These are phyloP conservation scores for Desmodesmus armatus DNA, from an alignment of 139 green algal genomes.

Conservation along the genomic window DNA sequence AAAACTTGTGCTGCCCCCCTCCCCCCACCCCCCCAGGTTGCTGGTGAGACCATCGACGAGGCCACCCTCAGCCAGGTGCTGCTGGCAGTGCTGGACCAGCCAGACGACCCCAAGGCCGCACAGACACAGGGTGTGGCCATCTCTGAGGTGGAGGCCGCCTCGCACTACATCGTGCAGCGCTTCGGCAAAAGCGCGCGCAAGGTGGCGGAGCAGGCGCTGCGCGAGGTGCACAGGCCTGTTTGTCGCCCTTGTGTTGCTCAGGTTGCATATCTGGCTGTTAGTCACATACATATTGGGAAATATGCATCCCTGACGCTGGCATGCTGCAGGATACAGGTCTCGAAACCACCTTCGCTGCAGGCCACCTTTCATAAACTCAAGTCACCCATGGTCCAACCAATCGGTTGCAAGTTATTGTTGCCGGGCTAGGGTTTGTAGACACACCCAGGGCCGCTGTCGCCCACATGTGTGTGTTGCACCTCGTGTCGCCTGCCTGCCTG, in stretches of 20 bases:
- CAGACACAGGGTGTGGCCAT: background rate
- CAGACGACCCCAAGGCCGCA: background rate
- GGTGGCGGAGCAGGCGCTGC: conserved; percentile 20
- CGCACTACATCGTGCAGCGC: conserved; percentile 64
- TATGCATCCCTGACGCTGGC: background rate
- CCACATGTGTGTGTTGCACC: background rate
- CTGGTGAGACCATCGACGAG: conserved; percentile 77
- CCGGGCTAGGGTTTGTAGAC: too few relatives aligned
- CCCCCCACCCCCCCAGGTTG: conserved; percentile 46
- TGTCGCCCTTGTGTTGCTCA: background rate
- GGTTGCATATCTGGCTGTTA: too few relatives aligned
- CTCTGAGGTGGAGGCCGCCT: conserved; percentile 50
- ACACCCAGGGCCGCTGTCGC: background rate
- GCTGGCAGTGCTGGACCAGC: conserved; percentile 53
- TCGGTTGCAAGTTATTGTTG: background rate
- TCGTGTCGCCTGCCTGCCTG: background rate
- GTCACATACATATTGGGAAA: background rate
- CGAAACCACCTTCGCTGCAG: background rate
- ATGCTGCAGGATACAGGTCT: background rate
- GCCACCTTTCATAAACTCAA: background rate
- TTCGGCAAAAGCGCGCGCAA: conserved; percentile 49
- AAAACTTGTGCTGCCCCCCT: too few relatives aligned
- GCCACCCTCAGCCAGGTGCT: conserved; percentile 65
- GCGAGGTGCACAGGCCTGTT: background rate
- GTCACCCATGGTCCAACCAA: background rate